A percentile compares a stretch with the other conserved stretches of the same genome.
These are phyloP conservation scores for Aspergillus sp. DNA, from an alignment of 2,329 filamentous ascomycete genomes.

Conservation along the genomic window DNA sequence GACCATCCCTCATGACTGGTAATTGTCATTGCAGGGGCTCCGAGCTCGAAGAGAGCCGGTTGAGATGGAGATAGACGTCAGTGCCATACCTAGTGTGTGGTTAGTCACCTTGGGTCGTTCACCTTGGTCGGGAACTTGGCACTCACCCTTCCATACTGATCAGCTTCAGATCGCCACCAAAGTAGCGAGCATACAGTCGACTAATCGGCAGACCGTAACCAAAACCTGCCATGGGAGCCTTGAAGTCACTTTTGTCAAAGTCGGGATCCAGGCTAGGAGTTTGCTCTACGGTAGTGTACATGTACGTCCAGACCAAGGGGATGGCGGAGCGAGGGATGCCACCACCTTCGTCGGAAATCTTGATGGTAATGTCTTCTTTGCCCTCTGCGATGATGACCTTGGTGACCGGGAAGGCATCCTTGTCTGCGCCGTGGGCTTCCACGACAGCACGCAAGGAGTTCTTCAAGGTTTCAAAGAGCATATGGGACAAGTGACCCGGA, in stretches of 20 bases:
- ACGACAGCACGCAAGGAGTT: slow-evolving; percentile 97
- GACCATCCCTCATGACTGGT: slow-evolving; percentile 83
- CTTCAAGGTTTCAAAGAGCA: slow-evolving; percentile 99
- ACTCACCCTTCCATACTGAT: slow-evolving; percentile 99
- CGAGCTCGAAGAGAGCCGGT: slow-evolving; percentile 90
- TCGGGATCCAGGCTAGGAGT: slow-evolving; percentile 94
- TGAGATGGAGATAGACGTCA: slow-evolving; percentile 96
- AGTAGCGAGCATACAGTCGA: slow-evolving; percentile 91
- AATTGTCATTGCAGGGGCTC: slow-evolving; percentile 91
- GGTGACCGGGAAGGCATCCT: slow-evolving; percentile 92
- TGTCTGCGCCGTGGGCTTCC: slow-evolving; percentile 90
- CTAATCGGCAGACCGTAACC: slow-evolving; percentile 97
- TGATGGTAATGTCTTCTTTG: slow-evolving; percentile 98
- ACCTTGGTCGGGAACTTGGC: not conserved
- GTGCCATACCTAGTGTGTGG: slow-evolving; percentile 76
- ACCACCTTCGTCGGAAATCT: slow-evolving; percentile 94
- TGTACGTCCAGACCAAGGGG: slow-evolving; percentile 99
- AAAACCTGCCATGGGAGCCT: slow-evolving; percentile 98
- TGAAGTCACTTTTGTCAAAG: slow-evolving; percentile 99
- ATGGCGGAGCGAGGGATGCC: slow-evolving; percentile 92
- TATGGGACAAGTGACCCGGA: slow-evolving; percentile 96
- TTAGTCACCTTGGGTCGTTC: slow-evolving; percentile 12
- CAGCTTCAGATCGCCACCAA: slow-evolving; percentile 93
- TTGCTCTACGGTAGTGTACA: slow-evolving; percentile 98
- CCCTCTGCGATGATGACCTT: slow-evolving; percentile 98